Evolutionary conservation across 2,329 filamentous ascomycete species (phyloP), one percentile per base, ranked within the genome.

Genomic region (Penicillium verrucosum): DNA sequence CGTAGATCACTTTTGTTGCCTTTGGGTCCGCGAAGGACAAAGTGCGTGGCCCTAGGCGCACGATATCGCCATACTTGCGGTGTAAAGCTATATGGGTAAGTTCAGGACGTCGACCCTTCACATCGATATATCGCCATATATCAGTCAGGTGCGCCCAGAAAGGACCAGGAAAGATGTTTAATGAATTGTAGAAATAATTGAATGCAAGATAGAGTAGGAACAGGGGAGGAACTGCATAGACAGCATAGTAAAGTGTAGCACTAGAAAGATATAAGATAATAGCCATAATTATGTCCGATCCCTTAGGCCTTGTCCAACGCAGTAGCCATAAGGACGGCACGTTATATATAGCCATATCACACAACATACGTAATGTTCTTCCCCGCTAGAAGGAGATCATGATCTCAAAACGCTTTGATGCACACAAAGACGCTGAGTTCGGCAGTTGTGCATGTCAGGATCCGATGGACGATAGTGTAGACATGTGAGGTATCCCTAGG

Each of bases 111-210:
- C 84, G 81, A 9, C 81, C 79, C 55, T 80, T 85, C 1, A 89
- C 88, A 64, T 91, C 87, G 66, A 82, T 80, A 60, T 91, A 84
- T 21, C 89, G 81, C 89, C 89, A 93, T 80, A 84, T 86, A 68
- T 93, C 84, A 12, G 87, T 89, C 53, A 84, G 78, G 4, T 76
- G 86, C 21, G 89, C 90, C 41, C 90, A 67, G 54, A 86, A 78
- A 0, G 87, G 89, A 0, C 89, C 90, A 0, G 90, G 89, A 18
- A 48, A 48, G 21, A 37, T 3, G 10, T 48, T n/a, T 2, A 48
- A 16, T 1, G 45, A 48, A 27, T 48, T 48, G 21, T 37, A 37
- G 45, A 37, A 37, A 48, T 48, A 48, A 12, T 48, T 48, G 4
- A 14, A 16, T 16, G 32, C 2, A 27, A 48, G 45, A 16, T 48